A percentile compares a stretch with the other conserved stretches of the same genome.
phyloP scores from a whole-genome alignment of 176 grass and related monocot genomes.

The Triticum urartu region DNA sequence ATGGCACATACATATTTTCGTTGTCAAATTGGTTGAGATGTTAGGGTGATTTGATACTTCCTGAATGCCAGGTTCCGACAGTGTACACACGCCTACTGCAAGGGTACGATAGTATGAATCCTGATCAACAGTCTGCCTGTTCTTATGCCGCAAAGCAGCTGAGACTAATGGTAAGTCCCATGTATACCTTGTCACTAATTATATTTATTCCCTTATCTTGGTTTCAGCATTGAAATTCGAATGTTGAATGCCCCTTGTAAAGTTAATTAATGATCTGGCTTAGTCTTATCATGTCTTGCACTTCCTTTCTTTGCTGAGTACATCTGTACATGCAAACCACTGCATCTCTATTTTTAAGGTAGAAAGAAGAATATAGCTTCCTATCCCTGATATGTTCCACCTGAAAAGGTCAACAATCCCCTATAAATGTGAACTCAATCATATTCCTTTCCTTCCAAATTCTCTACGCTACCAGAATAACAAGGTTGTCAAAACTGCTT shows the following conservation, averaged over 20 bases:
- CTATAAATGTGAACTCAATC: too few species aligned
- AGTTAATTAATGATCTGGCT: background rate
- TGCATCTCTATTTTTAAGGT: background rate
- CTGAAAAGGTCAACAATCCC: too few species aligned
- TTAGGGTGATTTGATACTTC: slow-evolving; percentile 29
- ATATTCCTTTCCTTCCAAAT: too few species aligned
- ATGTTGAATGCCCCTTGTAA: background rate
- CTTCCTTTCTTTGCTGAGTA: background rate
- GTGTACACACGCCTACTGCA: slow-evolving; percentile 91
- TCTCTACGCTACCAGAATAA: too few species aligned
- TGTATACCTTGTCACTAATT: slow-evolving; percentile 9
- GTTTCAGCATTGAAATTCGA: background rate
- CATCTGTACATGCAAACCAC: background rate
- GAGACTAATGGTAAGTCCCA: slow-evolving; percentile 78
- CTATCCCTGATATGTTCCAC: background rate
- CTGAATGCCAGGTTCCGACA: slow-evolving; percentile 79
- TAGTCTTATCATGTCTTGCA: background rate
- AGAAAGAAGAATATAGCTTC: background rate
- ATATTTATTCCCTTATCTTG: background rate
- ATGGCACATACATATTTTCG: background rate
- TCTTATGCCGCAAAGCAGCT: slow-evolving; percentile 77
- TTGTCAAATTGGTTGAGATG: background rate
- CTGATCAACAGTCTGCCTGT: slow-evolving; percentile 64
- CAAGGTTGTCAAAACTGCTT: too few species aligned
- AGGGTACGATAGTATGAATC: slow-evolving; percentile 86